Conservation (phyloP, 176 grass and related monocot species). For the Hordeum marinum region DNA sequence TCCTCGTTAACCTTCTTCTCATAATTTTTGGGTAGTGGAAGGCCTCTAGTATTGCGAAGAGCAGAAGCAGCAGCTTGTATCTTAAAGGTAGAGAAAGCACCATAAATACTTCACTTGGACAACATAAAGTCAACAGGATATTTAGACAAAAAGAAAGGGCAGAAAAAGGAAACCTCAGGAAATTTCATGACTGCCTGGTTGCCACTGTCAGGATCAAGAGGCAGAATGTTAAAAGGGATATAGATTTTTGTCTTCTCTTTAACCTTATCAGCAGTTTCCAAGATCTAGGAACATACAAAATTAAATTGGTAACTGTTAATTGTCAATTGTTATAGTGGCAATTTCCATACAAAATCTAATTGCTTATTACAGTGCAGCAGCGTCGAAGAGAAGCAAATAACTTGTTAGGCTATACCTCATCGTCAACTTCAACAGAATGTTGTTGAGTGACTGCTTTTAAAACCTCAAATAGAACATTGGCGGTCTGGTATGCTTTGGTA, state of each 20-base stretch:
- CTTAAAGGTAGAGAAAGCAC: conserved; percentile 43
- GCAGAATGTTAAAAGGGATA: conserved; percentile 91
- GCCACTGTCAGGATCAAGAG: conserved; percentile 90
- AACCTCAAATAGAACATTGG: conserved; percentile 88
- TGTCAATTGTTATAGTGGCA: not conserved
- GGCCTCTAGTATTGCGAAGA: conserved; percentile 86
- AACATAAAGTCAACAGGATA: conserved; percentile 14
- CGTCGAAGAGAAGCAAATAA: conserved; percentile 8
- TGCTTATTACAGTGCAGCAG: conserved; percentile 5
- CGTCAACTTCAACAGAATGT: conserved; percentile 79
- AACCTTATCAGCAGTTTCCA: conserved; percentile 75
- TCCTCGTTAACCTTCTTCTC: conserved; percentile 81
- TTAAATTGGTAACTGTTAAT: not conserved
- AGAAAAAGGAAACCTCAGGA: conserved; percentile 55
- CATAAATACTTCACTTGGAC: conserved; percentile 26
- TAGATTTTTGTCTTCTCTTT: conserved; percentile 88
- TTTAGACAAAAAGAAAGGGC: not conserved
- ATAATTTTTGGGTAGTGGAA: conserved; percentile 78
- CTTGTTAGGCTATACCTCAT: conserved; percentile 53
- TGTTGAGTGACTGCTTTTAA: conserved; percentile 84
- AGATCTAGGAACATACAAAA: conserved; percentile 53
- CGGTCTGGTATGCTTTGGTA: conserved; percentile 94
- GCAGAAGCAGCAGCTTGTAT: conserved; percentile 79
- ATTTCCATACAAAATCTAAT: conserved; percentile 16
- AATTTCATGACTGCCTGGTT: conserved; percentile 90